These are phyloP conservation scores for Chytridiales sp. DNA, from an alignment of 371 early-diverging fungal genomes.

Conservation along the genomic window DNA sequence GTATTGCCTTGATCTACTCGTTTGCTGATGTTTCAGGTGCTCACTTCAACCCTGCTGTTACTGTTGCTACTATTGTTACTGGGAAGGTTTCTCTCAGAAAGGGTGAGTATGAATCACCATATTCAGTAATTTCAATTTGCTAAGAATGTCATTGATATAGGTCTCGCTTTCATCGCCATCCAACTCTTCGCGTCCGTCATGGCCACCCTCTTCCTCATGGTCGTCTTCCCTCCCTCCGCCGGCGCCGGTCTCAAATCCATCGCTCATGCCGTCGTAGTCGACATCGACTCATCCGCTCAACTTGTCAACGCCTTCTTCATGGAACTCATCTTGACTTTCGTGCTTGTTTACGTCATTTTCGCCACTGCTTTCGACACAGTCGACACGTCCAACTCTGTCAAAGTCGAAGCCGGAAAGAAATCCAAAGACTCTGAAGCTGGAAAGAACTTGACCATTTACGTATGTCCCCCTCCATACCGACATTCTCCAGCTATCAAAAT, in stretches of 20 bases:
- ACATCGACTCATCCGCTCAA: slow-evolving; percentile 34
- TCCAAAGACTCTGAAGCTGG: slow-evolving; percentile 36
- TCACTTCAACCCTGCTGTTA: slow-evolving; percentile 69
- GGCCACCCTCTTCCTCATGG: slow-evolving; percentile 53
- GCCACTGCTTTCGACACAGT: slow-evolving; percentile 73
- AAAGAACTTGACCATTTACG: slow-evolving; percentile 58
- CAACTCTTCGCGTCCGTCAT: slow-evolving; percentile 62
- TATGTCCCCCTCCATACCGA: slow-evolving; percentile 26
- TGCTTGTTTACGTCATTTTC: slow-evolving; percentile 74
- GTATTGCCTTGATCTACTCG: slow-evolving; percentile 68
- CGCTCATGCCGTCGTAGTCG: slow-evolving; percentile 42
- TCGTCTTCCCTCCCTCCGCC: slow-evolving; percentile 55
- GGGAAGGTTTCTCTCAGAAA: slow-evolving; percentile 58
- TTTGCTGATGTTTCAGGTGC: slow-evolving; percentile 70
- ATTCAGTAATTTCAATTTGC: not conserved
- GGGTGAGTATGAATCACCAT: slow-evolving; percentile 26
- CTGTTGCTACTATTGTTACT: slow-evolving; percentile 65
- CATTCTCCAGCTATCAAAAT: not conserved
- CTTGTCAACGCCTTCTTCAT: slow-evolving; percentile 52
- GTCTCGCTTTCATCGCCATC: slow-evolving; percentile 59
- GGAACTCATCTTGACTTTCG: slow-evolving; percentile 65
- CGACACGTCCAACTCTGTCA: slow-evolving; percentile 54
- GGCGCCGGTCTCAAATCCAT: slow-evolving; percentile 38
- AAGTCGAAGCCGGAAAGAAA: slow-evolving; percentile 29
- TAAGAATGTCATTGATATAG: slow-evolving; percentile 29